Evolutionary conservation across 305 asterid genomes (phyloP).

Genomic region (Fraxinus sp.): DNA sequence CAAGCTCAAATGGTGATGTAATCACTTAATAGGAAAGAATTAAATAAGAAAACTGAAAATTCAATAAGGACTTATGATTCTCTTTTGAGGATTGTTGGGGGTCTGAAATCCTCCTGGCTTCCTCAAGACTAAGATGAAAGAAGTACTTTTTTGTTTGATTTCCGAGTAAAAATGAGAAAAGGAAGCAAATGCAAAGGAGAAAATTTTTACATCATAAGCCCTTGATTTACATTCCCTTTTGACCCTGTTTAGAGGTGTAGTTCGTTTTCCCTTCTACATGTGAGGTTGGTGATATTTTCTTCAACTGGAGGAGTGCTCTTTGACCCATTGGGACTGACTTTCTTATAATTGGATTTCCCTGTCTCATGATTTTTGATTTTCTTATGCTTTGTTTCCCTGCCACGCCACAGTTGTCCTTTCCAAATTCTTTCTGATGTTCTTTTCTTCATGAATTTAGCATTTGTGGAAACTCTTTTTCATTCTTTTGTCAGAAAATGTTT

Average conservation of each 20-base stretch:
- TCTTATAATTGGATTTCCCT: constrained; percentile 1
- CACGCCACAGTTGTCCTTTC: background rate
- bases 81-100: background rate
- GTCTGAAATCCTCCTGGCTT: background rate
- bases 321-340: background rate
- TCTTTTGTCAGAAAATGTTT: constrained; percentile 6
- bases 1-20: background rate
- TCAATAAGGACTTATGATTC: background rate
- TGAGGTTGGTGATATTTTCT: background rate
- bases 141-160: background rate
- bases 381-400: background rate
- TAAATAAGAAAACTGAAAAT: background rate
- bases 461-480: background rate
- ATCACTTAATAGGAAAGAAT: background rate
- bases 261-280: background rate
- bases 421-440: background rate
- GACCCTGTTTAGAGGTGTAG: background rate
- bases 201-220: background rate
- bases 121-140: background rate
- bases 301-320: background rate
- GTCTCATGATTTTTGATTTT: background rate
- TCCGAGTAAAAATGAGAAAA: background rate
- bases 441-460: background rate
- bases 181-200: background rate
- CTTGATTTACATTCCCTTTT: background rate